Percentiles rank a stretch among this genome's conserved stretches.
Conservation (phyloP, 768 basidiomycete genomes). For the Hygrocybe coccinea region DNA sequence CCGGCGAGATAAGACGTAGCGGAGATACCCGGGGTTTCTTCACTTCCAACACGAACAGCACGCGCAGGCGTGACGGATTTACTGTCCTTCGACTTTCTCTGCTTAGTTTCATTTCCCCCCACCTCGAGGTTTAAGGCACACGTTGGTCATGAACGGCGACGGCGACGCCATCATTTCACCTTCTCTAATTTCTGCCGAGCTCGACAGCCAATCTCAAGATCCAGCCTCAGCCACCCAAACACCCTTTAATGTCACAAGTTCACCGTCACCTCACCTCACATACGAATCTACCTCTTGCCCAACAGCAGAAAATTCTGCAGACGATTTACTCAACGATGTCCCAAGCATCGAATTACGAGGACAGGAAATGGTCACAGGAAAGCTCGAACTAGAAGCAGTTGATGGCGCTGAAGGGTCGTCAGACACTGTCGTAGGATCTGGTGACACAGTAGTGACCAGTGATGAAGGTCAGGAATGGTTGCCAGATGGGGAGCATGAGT, state of each 20-base stretch:
- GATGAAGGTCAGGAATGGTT: conserved; percentile 62
- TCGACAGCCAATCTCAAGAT: conserved; percentile 17
- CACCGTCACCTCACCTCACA: conserved; percentile 6
- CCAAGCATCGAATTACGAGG: conserved; percentile 16
- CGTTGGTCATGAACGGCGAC: conserved; percentile 43
- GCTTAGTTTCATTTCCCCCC: neutral
- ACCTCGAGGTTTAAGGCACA: conserved; percentile 16
- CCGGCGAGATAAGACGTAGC: neutral
- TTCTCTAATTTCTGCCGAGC: conserved; percentile 27
- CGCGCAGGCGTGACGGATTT: neutral
- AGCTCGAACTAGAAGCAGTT: conserved; percentile 7
- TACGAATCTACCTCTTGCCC: neutral
- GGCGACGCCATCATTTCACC: conserved; percentile 27
- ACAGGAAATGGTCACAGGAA: conserved; percentile 9
- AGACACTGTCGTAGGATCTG: conserved; percentile 28
- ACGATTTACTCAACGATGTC: neutral
- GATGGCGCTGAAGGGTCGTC: conserved; percentile 30
- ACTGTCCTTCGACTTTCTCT: conserved; percentile 5
- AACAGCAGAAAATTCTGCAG: neutral
- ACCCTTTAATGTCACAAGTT: conserved; percentile 5
- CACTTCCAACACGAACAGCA: conserved; percentile 1
- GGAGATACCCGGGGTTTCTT: neutral
- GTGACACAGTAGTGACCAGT: conserved; percentile 33
- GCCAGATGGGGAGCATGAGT: conserved; percentile 62
- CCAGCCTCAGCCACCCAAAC: conserved; percentile 10